Percentiles rank a stretch among this genome's conserved stretches.
These are phyloP conservation scores for Biscogniauxia marginata DNA, from an alignment of 2,329 filamentous ascomycete species.

Conservation along the genomic window DNA sequence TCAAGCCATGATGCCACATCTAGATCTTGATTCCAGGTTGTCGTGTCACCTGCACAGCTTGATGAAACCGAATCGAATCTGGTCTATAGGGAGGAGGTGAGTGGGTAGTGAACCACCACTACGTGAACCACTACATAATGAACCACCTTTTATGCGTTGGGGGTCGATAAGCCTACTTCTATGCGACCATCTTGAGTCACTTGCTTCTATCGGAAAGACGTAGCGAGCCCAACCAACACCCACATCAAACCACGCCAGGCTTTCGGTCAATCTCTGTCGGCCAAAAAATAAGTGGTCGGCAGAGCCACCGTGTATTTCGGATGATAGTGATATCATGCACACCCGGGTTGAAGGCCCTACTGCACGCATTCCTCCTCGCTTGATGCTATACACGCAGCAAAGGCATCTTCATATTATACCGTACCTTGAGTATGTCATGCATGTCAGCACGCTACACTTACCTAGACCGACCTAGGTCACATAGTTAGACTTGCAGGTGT, in stretches of 20 bases:
- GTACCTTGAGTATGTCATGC: too few relatives aligned
- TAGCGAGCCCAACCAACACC: conserved; percentile 1
- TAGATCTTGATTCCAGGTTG: not conserved
- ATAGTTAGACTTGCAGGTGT: too few relatives aligned
- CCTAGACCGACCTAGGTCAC: too few relatives aligned
- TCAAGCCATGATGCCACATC: not conserved
- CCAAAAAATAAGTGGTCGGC: not conserved
- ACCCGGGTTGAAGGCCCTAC: too few relatives aligned
- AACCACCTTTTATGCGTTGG: not conserved
- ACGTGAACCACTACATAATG: not conserved
- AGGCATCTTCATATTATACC: too few relatives aligned
- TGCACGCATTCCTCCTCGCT: too few relatives aligned
- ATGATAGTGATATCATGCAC: too few relatives aligned
- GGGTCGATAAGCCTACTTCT: not conserved
- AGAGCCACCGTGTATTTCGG: not conserved
- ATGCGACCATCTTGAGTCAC: not conserved
- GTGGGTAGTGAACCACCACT: not conserved
- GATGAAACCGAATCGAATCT: not conserved
- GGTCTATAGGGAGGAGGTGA: not conserved
- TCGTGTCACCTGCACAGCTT: not conserved
- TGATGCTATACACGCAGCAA: too few relatives aligned
- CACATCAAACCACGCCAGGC: not conserved
- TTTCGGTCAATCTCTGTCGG: not conserved
- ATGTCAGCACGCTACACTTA: too few relatives aligned
- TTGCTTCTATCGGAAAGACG: conserved; percentile 4